Percentiles rank a stretch among this genome's conserved stretches.
Conservation (phyloP, 2,329 filamentous ascomycete species). For the Lachnellula occidentalis region DNA sequence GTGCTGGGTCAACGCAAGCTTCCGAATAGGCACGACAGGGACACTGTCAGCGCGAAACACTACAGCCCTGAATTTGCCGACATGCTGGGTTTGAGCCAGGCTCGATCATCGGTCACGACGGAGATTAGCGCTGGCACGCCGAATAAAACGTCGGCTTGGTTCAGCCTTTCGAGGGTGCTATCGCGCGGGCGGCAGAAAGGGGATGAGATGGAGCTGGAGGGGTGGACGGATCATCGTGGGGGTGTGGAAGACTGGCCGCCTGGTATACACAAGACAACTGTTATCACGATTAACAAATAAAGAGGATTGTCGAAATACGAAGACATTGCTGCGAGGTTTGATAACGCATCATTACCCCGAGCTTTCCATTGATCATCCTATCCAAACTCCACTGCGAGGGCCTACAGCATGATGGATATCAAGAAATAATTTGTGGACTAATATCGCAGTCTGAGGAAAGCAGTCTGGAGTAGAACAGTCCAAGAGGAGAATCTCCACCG, state of each 20-base stretch:
- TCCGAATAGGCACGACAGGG: background rate
- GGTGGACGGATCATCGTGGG: background rate
- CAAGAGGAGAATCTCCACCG: too few species aligned
- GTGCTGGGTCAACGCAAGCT: slow-evolving; percentile 2
- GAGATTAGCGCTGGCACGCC: slow-evolving; percentile 18
- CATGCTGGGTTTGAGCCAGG: slow-evolving; percentile 20
- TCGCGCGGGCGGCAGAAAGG: background rate
- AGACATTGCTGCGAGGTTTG: background rate
- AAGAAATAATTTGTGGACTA: too few species aligned
- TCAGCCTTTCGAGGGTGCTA: background rate
- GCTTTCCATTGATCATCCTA: background rate
- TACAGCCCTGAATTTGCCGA: slow-evolving; percentile 25
- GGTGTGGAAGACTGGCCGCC: background rate
- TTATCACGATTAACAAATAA: slow-evolving; percentile 1
- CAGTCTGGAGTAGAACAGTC: too few species aligned
- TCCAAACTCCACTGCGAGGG: too few species aligned
- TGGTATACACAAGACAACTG: slow-evolving; percentile 4
- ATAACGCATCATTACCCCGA: background rate
- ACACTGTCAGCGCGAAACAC: slow-evolving; percentile 10
- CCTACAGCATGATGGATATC: too few species aligned
- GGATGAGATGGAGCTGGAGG: slow-evolving; percentile 16
- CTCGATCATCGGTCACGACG: slow-evolving; percentile 19
- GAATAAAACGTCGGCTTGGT: background rate
- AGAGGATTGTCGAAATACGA: background rate
- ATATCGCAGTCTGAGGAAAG: too few species aligned